A percentile compares a stretch with the other conserved stretches of the same genome.
Evolutionary conservation across 1,284 basidiomycete genomes (phyloP).

Genomic region (Ganoderma lucidum): DNA sequence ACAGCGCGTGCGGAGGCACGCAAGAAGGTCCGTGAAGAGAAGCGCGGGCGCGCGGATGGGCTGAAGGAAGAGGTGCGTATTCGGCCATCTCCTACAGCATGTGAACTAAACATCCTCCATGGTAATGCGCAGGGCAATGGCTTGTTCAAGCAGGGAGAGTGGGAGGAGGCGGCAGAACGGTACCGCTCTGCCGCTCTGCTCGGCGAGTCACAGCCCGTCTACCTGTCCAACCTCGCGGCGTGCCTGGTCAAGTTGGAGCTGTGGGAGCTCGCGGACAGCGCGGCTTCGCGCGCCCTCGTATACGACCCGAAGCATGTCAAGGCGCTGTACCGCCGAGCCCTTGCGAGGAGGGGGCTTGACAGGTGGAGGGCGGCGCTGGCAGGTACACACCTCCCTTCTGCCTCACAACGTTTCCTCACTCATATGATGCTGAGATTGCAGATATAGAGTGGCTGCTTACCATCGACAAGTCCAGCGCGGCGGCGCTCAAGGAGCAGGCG

Average conservation of each 20-base stretch:
- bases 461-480: constrained; percentile 43
- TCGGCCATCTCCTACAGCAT: background rate
- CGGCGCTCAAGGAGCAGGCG: constrained; percentile 42
- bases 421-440: constrained; percentile 19
- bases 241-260: constrained; percentile 49
- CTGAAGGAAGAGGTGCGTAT: constrained; percentile 8
- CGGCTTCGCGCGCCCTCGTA: constrained; percentile 49
- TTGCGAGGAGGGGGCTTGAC: constrained; percentile 49
- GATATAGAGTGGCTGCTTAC: constrained; percentile 49
- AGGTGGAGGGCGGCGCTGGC: constrained; percentile 46
- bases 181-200: constrained; percentile 36
- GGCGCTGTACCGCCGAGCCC: constrained; percentile 52
- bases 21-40: background rate
- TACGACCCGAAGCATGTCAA: constrained; percentile 51
- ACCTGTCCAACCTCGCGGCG: constrained; percentile 50
- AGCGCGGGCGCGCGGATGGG: background rate
- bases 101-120: too few relatives aligned
- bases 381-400: constrained; percentile 37
- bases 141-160: constrained; percentile 32
- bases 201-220: constrained; percentile 39
- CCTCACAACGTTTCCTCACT: too few relatives aligned
- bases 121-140: constrained; percentile 35
- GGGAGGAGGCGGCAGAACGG: constrained; percentile 33
- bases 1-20: background rate
- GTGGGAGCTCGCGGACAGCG: constrained; percentile 51